Evolutionary conservation across 768 basidiomycete genomes (phyloP).

Genomic region (Kwoniella europaea): DNA sequence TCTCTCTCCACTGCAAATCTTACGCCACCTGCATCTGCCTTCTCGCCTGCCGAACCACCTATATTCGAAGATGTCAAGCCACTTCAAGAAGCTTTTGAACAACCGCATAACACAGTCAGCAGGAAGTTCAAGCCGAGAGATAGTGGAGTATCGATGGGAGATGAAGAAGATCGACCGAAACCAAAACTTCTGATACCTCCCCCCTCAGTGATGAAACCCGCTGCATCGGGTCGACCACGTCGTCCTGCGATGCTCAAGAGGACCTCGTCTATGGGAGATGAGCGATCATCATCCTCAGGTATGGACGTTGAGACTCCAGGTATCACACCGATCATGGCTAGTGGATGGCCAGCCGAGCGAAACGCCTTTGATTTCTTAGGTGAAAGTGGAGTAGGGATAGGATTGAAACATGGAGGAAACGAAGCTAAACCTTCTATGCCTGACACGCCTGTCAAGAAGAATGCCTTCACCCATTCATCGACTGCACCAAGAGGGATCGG

Average conservation of each 20-base stretch:
- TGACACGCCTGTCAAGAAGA: slow-evolving; percentile 56
- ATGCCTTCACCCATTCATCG: slow-evolving; percentile 25
- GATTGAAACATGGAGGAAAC: slow-evolving; percentile 6
- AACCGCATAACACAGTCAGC: slow-evolving; percentile 33
- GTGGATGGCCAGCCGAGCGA: slow-evolving; percentile 46
- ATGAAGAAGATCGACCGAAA: slow-evolving; percentile 26
- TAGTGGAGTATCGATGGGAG: slow-evolving; percentile 50
- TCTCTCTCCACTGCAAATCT: slow-evolving; percentile 40
- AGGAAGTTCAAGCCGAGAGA: slow-evolving; percentile 56
- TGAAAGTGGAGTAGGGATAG: slow-evolving; percentile 29
- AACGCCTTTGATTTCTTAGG: slow-evolving; percentile 49
- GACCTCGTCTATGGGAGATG: slow-evolving; percentile 53
- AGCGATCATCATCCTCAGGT: slow-evolving; percentile 17
- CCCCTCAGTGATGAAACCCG: slow-evolving; percentile 16
- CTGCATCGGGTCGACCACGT: slow-evolving; percentile 28
- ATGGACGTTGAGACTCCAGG: slow-evolving; percentile 46
- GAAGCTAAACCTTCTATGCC: slow-evolving; percentile 54
- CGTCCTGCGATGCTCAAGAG: slow-evolving; percentile 52
- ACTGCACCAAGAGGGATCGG: slow-evolving; percentile 27
- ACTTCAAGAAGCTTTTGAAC: slow-evolving; percentile 52
- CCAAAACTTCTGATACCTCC: slow-evolving; percentile 20
- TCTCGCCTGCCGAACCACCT: slow-evolving; percentile 51
- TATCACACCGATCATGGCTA: slow-evolving; percentile 31
- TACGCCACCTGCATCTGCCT: slow-evolving; percentile 46
- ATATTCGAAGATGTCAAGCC: slow-evolving; percentile 57